phyloP scores from a whole-genome alignment of 192 early-diverging fungal species.

The Chytriomyces sp. region DNA sequence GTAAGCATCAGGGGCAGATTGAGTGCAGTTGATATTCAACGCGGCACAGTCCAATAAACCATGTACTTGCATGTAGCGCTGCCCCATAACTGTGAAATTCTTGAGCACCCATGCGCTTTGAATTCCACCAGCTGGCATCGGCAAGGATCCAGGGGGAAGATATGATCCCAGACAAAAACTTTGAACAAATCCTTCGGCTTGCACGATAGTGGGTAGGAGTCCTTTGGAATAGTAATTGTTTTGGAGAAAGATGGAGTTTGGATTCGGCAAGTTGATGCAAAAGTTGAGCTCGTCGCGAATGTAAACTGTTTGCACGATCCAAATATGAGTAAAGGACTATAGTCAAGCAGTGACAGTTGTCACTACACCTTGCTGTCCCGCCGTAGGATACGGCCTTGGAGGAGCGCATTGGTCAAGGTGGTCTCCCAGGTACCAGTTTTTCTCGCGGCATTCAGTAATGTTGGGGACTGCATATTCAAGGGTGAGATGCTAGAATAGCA shows the following conservation, averaged over 20 bases:
- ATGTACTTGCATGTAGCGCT: conserved; percentile 31
- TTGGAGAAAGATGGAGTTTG: conserved; percentile 21
- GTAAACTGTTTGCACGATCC: too few relatives aligned
- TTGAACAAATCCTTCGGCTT: conserved; percentile 35
- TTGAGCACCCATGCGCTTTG: conserved; percentile 19
- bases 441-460: conserved; percentile 8
- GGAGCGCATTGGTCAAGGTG: conserved; percentile 23
- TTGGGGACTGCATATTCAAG: too few relatives aligned
- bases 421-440: conserved; percentile 22
- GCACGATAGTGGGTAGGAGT: conserved; percentile 30
- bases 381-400: conserved; percentile 6
- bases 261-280: conserved; percentile 37
- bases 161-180: conserved; percentile 35
- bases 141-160: conserved; percentile 19
- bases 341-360: not conserved
- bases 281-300: conserved; percentile 24
- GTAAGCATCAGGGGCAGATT: conserved; percentile 20
- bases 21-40: conserved; percentile 31
- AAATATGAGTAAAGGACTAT: not conserved
- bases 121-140: conserved; percentile 29
- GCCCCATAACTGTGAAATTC: not conserved
- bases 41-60: conserved; percentile 31
- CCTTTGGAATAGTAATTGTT: conserved; percentile 20
- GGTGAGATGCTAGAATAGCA: too few relatives aligned
- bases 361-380: conserved; percentile 25